A percentile compares a stretch with the other conserved stretches of the same genome.
Conservation (phyloP, 2,329 filamentous ascomycete species). For the Aspergillus ruber region DNA sequence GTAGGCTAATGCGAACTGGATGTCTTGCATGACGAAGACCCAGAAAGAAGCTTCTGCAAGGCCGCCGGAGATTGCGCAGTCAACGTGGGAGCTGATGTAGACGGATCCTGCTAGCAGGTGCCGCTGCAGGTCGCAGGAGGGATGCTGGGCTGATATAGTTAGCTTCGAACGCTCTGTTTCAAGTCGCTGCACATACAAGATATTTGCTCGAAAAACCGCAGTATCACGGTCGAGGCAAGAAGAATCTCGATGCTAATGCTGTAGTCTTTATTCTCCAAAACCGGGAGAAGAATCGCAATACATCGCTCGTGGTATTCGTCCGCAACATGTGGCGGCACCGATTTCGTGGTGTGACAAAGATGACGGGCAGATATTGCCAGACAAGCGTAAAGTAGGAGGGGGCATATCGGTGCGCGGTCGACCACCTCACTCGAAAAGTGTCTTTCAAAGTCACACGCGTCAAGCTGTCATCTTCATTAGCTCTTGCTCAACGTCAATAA, state of each 20-base stretch:
- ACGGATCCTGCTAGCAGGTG: constrained; percentile 31
- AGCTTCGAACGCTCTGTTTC: constrained; percentile 2
- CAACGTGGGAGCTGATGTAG: constrained; percentile 29
- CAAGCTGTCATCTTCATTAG: constrained; percentile 19
- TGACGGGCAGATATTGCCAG: constrained; percentile 29
- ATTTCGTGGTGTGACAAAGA: constrained; percentile 24
- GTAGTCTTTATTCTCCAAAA: constrained; percentile 24
- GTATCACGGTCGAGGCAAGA: constrained; percentile 28
- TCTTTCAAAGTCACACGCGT: constrained; percentile 25
- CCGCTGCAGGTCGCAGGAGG: constrained; percentile 27
- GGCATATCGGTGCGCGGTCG: constrained; percentile 23
- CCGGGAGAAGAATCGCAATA: constrained; percentile 28
- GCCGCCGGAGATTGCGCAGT: constrained; percentile 26
- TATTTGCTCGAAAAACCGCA: constrained; percentile 31
- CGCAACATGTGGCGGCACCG: constrained; percentile 21
- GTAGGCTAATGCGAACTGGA: constrained; percentile 28
- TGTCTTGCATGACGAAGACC: constrained; percentile 31
- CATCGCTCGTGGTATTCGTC: constrained; percentile 31
- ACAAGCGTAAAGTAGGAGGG: constrained; percentile 28
- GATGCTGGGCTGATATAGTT: constrained; percentile 19
- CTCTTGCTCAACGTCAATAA: no score
- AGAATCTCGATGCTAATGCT: constrained; percentile 28
- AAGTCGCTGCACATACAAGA: constrained; percentile 19
- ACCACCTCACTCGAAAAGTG: constrained; percentile 27
- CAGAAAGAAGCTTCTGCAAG: constrained; percentile 31